phyloP scores from a whole-genome alignment of 2,329 filamentous ascomycete genomes.

The Fusarium multiceps region DNA sequence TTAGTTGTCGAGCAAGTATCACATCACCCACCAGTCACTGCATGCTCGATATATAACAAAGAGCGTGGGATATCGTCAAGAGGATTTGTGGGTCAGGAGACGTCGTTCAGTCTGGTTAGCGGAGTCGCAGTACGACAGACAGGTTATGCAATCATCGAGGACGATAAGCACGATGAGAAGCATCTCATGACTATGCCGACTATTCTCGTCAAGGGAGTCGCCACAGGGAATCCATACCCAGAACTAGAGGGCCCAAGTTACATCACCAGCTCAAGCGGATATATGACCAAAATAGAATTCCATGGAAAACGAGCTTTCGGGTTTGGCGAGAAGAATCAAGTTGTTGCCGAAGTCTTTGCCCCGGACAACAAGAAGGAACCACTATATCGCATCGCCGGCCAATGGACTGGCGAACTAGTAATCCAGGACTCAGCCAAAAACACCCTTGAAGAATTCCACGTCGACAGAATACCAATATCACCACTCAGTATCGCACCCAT shows the following conservation, averaged over 20 bases:
- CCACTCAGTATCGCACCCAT: conserved; percentile 47
- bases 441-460: conserved; percentile 3
- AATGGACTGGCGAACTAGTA: conserved; percentile 5
- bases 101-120: conserved; percentile 16
- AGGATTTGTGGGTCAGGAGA: conserved; percentile 19
- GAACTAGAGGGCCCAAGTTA: conserved; percentile 16
- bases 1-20: conserved; percentile 60
- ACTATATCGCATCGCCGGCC: not conserved
- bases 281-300: conserved; percentile 15
- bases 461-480: conserved; percentile 11
- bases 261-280: conserved; percentile 19
- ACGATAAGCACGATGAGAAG: conserved; percentile 12
- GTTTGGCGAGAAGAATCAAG: conserved; percentile 18
- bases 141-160: conserved; percentile 17
- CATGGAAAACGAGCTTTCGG: conserved; percentile 14
- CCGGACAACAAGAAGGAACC: conserved; percentile 1
- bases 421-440: conserved; percentile 7
- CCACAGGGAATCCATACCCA: conserved; percentile 16
- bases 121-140: conserved; percentile 18
- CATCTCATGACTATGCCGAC: conserved; percentile 25
- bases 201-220: conserved; percentile 16
- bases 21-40: conserved; percentile 65
- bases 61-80: conserved; percentile 21
- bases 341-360: conserved; percentile 9
- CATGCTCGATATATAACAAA: conserved; percentile 39